A percentile compares a stretch with the other conserved stretches of the same genome.
Evolutionary conservation across 345 rosid species (phyloP).

Genomic region (Punica granatum): DNA sequence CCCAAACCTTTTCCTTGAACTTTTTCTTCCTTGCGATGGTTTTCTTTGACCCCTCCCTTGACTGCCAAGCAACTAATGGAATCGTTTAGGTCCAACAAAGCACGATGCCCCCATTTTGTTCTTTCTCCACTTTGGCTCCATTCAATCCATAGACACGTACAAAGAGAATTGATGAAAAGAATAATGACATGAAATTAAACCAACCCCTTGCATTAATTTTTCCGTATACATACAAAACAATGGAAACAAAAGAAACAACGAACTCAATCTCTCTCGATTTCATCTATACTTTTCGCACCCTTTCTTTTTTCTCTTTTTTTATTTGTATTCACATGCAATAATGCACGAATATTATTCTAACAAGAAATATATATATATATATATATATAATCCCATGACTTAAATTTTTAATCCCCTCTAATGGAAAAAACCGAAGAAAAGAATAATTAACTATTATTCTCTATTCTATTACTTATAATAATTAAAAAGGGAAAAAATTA

Average conservation of each 20-base stretch:
- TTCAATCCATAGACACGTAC: background rate
- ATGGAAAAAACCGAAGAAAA: background rate
- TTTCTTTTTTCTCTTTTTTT: background rate
- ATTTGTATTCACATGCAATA: slow-evolving; percentile 13
- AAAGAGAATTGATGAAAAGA: background rate
- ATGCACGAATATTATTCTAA: slow-evolving; percentile 20
- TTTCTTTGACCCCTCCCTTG: slow-evolving; percentile 20
- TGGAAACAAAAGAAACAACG: background rate
- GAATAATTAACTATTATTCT: background rate
- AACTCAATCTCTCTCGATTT: background rate
- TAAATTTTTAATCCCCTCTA: background rate
- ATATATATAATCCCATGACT: slow-evolving; percentile 7
- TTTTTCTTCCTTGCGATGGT: slow-evolving; percentile 13
- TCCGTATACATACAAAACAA: slow-evolving; percentile 6
- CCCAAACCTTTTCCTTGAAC: no score
- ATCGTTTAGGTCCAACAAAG: slow-evolving; percentile 13
- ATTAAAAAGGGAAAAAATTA: background rate
- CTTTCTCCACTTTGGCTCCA: slow-evolving; percentile 10
- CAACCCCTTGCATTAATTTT: background rate
- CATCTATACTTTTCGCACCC: background rate
- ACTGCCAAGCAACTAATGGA: slow-evolving; percentile 11
- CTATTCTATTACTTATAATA: background rate
- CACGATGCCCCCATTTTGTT: background rate
- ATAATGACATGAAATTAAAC: background rate
- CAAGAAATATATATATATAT: slow-evolving; percentile 9